These are phyloP conservation scores for Talaromyces sp. DNA, from an alignment of 2,329 filamentous ascomycete genomes.

Conservation along the genomic window DNA sequence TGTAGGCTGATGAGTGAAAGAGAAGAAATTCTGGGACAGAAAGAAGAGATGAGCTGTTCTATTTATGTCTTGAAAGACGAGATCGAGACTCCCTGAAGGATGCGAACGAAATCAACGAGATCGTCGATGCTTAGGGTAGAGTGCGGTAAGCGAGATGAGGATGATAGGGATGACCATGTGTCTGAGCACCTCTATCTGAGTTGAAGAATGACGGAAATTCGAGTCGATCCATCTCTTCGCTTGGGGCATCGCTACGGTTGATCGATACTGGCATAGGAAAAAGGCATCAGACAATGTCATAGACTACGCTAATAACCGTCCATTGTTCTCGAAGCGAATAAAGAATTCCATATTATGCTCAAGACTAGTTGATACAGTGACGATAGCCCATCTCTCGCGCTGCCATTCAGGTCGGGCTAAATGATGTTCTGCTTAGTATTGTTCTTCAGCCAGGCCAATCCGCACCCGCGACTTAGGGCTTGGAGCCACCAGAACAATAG, in stretches of 20 bases:
- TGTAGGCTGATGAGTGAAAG: not conserved
- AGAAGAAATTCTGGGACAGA: not conserved
- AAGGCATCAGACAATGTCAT: slow-evolving; percentile 1
- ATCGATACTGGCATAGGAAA: not conserved
- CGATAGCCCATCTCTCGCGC: not conserved
- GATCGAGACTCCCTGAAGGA: not conserved
- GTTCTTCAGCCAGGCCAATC: slow-evolving; percentile 14
- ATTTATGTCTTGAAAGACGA: slow-evolving; percentile 1
- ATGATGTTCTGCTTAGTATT: slow-evolving; percentile 14
- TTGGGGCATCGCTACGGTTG: not conserved
- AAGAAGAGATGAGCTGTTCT: not conserved
- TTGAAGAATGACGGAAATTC: not conserved
- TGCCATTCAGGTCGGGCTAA: not conserved
- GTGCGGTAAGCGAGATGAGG: not conserved
- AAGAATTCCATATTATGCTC: not conserved
- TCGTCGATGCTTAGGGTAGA: not conserved
- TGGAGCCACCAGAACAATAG: slow-evolving; percentile 18
- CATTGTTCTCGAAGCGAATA: not conserved
- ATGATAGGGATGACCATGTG: not conserved
- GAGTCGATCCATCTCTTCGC: not conserved
- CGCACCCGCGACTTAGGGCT: slow-evolving; percentile 10
- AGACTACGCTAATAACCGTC: not conserved
- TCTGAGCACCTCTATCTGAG: not conserved
- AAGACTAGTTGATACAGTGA: not conserved
- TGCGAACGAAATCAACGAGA: not conserved